phyloP scores from a whole-genome alignment of 768 basidiomycete species.

The Tricholoma sp. region DNA sequence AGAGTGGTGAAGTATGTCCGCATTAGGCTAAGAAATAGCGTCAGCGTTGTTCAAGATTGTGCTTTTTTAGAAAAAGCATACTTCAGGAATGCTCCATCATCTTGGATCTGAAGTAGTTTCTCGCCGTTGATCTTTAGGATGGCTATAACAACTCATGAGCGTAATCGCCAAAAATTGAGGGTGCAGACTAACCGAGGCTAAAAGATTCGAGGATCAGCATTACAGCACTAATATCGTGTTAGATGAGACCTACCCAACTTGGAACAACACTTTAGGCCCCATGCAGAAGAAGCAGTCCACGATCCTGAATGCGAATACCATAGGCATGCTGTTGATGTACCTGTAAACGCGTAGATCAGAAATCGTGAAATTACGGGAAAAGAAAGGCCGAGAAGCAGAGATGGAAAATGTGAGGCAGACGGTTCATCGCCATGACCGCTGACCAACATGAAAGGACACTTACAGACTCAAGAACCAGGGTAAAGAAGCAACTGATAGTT shows the following conservation, averaged over 20 bases:
- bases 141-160: no score
- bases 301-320: slow-evolving; percentile 97
- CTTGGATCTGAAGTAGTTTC: slow-evolving; percentile 85
- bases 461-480: slow-evolving; percentile 98
- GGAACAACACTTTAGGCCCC: slow-evolving; percentile 98
- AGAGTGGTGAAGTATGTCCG: slow-evolving; percentile 91
- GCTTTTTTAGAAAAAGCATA: slow-evolving; percentile 70
- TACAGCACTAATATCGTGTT: background rate
- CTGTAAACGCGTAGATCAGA: slow-evolving; percentile 27
- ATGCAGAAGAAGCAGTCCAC: slow-evolving; percentile 98
- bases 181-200: slow-evolving; percentile 2
- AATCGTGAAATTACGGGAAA: no score
- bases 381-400: no score
- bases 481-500: slow-evolving; percentile 92
- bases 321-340: slow-evolving; percentile 91
- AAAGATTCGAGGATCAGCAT: background rate
- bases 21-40: slow-evolving; percentile 61
- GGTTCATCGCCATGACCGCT: no score
- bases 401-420: no score
- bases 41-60: slow-evolving; percentile 25
- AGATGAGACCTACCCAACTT: slow-evolving; percentile 69
- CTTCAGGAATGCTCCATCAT: slow-evolving; percentile 93
- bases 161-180: no score
- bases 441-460: slow-evolving; percentile 34
- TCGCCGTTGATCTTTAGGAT: slow-evolving; percentile 98